Percentiles rank a stretch among this genome's conserved stretches.
These are phyloP conservation scores for Incumbomyces delicatus DNA, from an alignment of 2,329 filamentous ascomycete genomes.

Conservation along the genomic window DNA sequence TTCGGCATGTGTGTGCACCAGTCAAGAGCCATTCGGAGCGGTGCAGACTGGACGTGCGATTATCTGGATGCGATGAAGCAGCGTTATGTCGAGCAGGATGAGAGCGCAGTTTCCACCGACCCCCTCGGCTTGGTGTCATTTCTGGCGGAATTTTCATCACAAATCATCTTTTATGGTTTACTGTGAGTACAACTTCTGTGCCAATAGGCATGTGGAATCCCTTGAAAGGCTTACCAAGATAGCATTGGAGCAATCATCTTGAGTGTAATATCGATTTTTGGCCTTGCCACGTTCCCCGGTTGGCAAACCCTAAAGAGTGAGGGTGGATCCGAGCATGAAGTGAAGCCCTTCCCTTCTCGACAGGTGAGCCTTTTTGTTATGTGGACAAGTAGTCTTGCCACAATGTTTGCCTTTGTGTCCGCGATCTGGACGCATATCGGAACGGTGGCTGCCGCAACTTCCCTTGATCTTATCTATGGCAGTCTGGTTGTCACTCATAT, in stretches of 20 bases:
- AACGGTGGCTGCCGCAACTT: constrained; percentile 8
- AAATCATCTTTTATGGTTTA: neutral
- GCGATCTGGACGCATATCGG: constrained; percentile 16
- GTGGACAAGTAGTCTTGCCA: neutral
- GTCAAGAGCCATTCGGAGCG: neutral
- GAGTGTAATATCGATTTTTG: neutral
- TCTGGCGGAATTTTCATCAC: neutral
- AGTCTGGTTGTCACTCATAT: constrained; percentile 11
- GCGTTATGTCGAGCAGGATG: neutral
- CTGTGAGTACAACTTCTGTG: neutral
- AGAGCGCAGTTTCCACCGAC: neutral
- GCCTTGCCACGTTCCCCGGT: neutral
- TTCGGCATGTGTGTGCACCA: neutral
- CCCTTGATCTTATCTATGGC: constrained; percentile 11
- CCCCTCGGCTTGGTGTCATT: neutral
- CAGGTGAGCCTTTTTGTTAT: neutral
- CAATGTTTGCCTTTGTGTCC: constrained; percentile 10
- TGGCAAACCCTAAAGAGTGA: neutral
- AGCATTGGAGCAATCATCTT: neutral
- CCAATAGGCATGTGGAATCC: no score
- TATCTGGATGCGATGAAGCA: neutral
- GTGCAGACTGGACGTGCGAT: neutral
- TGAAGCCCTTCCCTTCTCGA: neutral
- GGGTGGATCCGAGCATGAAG: neutral
- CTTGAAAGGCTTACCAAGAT: neutral